These are phyloP conservation scores for Zalaria sp. DNA, from an alignment of 2,329 filamentous ascomycete species.

Conservation along the genomic window DNA sequence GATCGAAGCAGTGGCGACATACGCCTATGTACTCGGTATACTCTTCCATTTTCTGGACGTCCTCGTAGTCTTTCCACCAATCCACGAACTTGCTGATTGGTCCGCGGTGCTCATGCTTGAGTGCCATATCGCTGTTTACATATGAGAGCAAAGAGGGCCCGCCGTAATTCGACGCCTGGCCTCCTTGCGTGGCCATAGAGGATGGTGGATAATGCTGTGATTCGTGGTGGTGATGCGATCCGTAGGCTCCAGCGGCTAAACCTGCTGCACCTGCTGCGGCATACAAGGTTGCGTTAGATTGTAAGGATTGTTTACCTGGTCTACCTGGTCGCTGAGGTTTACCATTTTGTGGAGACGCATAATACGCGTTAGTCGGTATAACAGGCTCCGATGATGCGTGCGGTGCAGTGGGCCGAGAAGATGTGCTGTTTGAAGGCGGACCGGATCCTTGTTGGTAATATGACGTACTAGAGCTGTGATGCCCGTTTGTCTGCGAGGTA, in stretches of 20 bases:
- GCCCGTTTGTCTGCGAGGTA: slow-evolving; percentile 4
- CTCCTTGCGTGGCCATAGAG: slow-evolving; percentile 8
- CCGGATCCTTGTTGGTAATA: slow-evolving; percentile 5
- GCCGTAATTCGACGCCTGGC: neutral
- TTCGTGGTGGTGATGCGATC: slow-evolving; percentile 9
- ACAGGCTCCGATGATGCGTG: neutral
- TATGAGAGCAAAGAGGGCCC: neutral
- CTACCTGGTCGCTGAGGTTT: slow-evolving; percentile 10
- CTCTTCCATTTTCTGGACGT: slow-evolving; percentile 51
- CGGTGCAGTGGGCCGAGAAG: neutral
- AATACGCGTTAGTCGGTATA: slow-evolving; percentile 4
- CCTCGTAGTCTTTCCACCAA: slow-evolving; percentile 50
- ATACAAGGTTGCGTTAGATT: slow-evolving; percentile 22
- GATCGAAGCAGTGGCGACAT: slow-evolving; percentile 52
- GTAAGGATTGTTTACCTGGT: slow-evolving; percentile 28
- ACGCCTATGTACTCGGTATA: slow-evolving; percentile 54
- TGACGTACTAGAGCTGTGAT: slow-evolving; percentile 6
- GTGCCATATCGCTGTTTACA: slow-evolving; percentile 26
- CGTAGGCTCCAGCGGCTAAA: slow-evolving; percentile 4
- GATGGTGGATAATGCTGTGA: slow-evolving; percentile 13
- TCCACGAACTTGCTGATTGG: slow-evolving; percentile 42
- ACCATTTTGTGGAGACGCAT: slow-evolving; percentile 4
- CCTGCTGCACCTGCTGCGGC: slow-evolving; percentile 7
- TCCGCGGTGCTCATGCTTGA: slow-evolving; percentile 39
- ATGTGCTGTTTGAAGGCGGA: neutral